Evolutionary conservation across 1,284 basidiomycete species (phyloP), one percentile per base, ranked within the genome.

Genomic region (Boletellus deceptivus): DNA sequence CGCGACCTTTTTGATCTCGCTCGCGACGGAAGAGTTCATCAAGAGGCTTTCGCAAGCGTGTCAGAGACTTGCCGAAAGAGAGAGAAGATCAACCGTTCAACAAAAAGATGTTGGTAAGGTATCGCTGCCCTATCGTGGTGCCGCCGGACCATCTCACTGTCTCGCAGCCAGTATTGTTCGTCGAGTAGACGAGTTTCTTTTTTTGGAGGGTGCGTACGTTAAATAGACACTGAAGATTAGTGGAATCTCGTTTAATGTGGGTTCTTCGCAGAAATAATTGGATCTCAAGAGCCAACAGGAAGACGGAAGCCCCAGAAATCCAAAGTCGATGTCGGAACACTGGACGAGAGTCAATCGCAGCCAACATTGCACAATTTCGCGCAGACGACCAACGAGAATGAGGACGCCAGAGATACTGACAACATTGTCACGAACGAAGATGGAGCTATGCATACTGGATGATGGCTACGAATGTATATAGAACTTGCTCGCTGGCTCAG

Each of bases 1-100:
- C 48, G 89, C 87, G 10, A 79, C 81, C 0, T 80, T 86, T 56
- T 67, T 88, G 22, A 84, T 91, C 48, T 83, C 87, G 22, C 69
- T 89, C 36, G 89, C 89, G 3, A 81, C 89, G 37, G 89, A 91
- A 64, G 83, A 88, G 61, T 91, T 91, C 54, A 83, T 91, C 42
- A 82, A 78, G 63, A 75, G 80, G 36, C 64, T 91, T 25, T 73
- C 75, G 6, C 75, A 82, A 51, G 83, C 85, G 2, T 78, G 76
- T 17, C 78, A 86, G 54, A 72, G 71, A 48, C 74, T 80, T 8
- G 86, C 88, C 10, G 75, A 76, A 52, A 72, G 78, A 50, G 87
- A 89, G 52, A 81, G 77, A 56, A 72, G 89, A 52, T 63, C 78
- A 11, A 89, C 81, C 1, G 76, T 91, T 7, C 85, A 88, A 60